Percentiles rank a stretch among this genome's conserved stretches.
Evolutionary conservation across 805 yeast genomes (phyloP).

Genomic region (Lipomyces sp.): DNA sequence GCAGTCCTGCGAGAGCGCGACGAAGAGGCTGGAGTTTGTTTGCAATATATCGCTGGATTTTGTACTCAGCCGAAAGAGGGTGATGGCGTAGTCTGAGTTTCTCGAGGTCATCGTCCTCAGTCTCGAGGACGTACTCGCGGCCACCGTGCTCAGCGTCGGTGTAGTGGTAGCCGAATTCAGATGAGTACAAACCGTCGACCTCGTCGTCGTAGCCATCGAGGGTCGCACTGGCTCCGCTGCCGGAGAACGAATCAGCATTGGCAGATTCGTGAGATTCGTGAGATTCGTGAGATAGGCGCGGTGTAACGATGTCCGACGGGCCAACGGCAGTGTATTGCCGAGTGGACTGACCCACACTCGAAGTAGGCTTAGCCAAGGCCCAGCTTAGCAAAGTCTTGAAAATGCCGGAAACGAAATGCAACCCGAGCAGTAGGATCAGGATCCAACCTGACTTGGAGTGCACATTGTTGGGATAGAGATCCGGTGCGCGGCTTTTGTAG

Average conservation of each 20-base stretch:
- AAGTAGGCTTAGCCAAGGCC: constrained; percentile 43
- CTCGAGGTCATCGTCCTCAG: constrained; percentile 26
- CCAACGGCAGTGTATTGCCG: neutral
- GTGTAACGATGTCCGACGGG: neutral
- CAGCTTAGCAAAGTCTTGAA: constrained; percentile 54
- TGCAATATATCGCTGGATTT: constrained; percentile 29
- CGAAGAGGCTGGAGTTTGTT: constrained; percentile 26
- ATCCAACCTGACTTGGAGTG: constrained; percentile 70
- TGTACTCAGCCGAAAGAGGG: constrained; percentile 29
- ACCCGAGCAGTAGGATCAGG: constrained; percentile 56
- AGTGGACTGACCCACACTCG: neutral
- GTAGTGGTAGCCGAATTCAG: constrained; percentile 39
- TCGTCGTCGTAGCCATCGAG: constrained; percentile 26
- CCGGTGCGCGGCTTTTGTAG: constrained; percentile 58
- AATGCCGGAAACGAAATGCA: constrained; percentile 62
- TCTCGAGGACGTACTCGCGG: constrained; percentile 34
- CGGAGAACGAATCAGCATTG: constrained; percentile 15
- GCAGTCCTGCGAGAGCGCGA: constrained; percentile 30
- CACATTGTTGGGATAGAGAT: constrained; percentile 76
- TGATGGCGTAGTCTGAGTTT: constrained; percentile 25
- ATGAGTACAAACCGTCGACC: constrained; percentile 12
- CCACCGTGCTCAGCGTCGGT: constrained; percentile 44
- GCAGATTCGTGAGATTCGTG: constrained; percentile 16
- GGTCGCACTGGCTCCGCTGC: constrained; percentile 24
- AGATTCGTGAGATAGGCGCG: constrained; percentile 2